phyloP scores from a whole-genome alignment of 169 alveolate species.

The Cryptosporidium canis region DNA sequence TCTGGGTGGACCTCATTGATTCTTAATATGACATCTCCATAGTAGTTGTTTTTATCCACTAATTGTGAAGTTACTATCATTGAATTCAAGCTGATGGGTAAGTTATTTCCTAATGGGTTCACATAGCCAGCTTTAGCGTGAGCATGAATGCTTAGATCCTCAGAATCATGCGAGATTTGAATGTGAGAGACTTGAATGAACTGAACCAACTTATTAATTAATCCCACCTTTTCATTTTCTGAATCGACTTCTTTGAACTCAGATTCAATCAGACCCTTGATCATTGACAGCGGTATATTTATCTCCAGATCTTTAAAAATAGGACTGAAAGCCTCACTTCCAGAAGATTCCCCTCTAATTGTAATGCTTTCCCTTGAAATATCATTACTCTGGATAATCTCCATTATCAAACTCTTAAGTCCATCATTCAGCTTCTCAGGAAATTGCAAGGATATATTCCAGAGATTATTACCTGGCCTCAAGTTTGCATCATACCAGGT shows the following conservation, averaged over 20 bases:
- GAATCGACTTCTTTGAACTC: not conserved
- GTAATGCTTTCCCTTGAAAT: not conserved
- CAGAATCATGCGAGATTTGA: not conserved
- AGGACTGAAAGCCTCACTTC: slow-evolving; percentile 21
- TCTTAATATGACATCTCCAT: slow-evolving; percentile 3
- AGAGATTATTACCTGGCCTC: slow-evolving; percentile 21
- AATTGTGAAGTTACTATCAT: not conserved
- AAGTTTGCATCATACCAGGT: slow-evolving; percentile 49
- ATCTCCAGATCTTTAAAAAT: slow-evolving; percentile 12
- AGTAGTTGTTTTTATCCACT: slow-evolving; percentile 22
- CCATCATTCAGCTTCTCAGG: slow-evolving; percentile 8
- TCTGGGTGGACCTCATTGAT: not conserved
- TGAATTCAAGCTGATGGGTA: slow-evolving; percentile 9
- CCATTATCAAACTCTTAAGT: not conserved
- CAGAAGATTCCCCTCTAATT: slow-evolving; percentile 39
- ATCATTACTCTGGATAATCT: slow-evolving; percentile 1
- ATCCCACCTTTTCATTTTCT: not conserved
- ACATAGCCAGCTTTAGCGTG: slow-evolving; percentile 6
- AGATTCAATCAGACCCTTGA: not conserved
- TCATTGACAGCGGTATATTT: not conserved
- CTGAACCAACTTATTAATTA: not conserved
- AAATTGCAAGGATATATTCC: slow-evolving; percentile 25
- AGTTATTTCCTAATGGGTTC: slow-evolving; percentile 45
- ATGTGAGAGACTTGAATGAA: slow-evolving; percentile 4
- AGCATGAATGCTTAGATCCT: slow-evolving; percentile 6